Conservation (phyloP, 805 yeast species). For the Pichia heedii region DNA sequence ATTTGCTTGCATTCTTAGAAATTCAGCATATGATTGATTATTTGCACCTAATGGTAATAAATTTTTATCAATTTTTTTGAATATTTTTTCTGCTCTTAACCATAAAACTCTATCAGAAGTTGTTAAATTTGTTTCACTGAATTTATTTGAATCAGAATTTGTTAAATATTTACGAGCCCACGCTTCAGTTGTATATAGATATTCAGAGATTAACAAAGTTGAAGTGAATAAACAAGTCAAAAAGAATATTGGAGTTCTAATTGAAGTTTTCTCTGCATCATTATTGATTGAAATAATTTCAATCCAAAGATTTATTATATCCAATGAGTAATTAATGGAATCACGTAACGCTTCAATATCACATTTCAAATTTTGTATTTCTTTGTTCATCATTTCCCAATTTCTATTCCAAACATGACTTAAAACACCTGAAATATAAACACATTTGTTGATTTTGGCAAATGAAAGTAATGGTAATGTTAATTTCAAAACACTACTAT, state of each 20-base stretch:
- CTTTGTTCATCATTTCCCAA: constrained; percentile 57
- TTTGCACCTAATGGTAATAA: constrained; percentile 44
- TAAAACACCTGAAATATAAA: constrained; percentile 53
- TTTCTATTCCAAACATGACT: constrained; percentile 54
- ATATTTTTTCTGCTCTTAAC: constrained; percentile 52
- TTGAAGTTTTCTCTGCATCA: constrained; percentile 57
- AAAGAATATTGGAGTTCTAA: constrained; percentile 69
- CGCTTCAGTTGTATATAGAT: constrained; percentile 46
- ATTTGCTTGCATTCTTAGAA: constrained; percentile 47
- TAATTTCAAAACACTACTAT: constrained; percentile 50
- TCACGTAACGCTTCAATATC: constrained; percentile 61
- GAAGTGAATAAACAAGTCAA: constrained; percentile 62
- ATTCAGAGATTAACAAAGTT: constrained; percentile 53
- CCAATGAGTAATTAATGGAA: constrained; percentile 47
- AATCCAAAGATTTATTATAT: constrained; percentile 60
- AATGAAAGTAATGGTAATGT: constrained; percentile 58
- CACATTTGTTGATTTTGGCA: constrained; percentile 57
- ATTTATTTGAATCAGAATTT: constrained; percentile 13
- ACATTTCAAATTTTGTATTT: constrained; percentile 36
- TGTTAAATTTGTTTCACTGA: constrained; percentile 12
- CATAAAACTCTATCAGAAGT: constrained; percentile 50
- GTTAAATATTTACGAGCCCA: constrained; percentile 34
- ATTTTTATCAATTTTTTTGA: constrained; percentile 52
- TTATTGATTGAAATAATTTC: constrained; percentile 57
- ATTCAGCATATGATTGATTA: constrained; percentile 47